Base-by-base conservation (phyloP, 78 protist species). In the Polysphondylium violaceum region DNA sequence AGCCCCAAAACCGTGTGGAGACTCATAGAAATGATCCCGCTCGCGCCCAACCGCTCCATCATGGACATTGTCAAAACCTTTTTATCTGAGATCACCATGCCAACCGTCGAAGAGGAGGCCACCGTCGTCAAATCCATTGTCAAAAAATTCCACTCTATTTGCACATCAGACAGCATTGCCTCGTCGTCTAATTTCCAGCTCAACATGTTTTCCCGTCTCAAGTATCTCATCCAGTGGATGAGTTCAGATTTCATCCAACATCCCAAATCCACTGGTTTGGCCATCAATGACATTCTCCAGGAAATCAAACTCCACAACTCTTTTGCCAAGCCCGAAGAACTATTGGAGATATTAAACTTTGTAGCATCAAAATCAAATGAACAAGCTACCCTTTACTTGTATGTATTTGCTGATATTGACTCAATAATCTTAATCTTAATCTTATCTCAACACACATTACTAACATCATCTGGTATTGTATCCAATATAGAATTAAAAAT, bases 161-260 rank as follows among this genome's bases (percentile, higher is more conserved):
- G 73, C 8, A 21, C 12, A 3, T 7, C 12, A 16, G 51, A 65
- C 23, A 17, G 2, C 9, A 21, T 65, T 8, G 14, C 51, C 1
- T 38, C 73, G 21, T 38, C 8, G 33, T 4, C 43, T 11, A 51
- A 65, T 38, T 38, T 65, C 17, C 73, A 65, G 40, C 50, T 38
- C 40, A 25, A 65, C n/a, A 65, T 65, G 73, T 65, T 65, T 38
- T 65, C 73, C n/a, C 33, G 73, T 38, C 40, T 65, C 51, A 31
- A 51, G 21, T 65, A 25, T 2, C 50, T 65, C 23, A 38, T n/a
- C 23, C 50, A 65, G 16, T 65, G 50, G 44, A 9, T 65, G 2
- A 23, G 33, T 0, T n/a, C 12, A n/a, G 73, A 65, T 17, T 65
- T 38, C 31, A 65, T 65, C 6, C 17, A n/a, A 19, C 43, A 65